Evolutionary conservation across 2,329 filamentous ascomycete species (phyloP), one percentile per base, ranked within the genome.

Genomic region (Fusarium beomiforme): DNA sequence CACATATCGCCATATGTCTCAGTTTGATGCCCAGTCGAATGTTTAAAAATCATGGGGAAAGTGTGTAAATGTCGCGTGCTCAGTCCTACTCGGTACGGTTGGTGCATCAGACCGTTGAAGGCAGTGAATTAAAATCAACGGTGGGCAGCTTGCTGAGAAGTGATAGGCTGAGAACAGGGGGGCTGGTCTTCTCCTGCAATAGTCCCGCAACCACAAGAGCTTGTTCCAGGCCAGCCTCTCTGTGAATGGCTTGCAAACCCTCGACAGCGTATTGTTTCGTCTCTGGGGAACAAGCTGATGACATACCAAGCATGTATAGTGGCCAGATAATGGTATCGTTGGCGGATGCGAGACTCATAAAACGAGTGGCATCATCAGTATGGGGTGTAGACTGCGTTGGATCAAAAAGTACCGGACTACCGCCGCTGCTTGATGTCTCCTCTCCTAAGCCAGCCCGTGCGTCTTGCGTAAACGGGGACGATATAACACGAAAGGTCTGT

Each of bases 251-350:
- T 46, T 80, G 75, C 41, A 87, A 77, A n/a, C 85, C 78, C 21
- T 82, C 81, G 17, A 86, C 76, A 3, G 84, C 82, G 47, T 86
- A 87, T 6, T 79, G 75, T 50, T 81, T 82, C 70, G 82, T 82
- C 50, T 81, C 78, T 6, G 75, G 68, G 2, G 81, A 80, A 64
- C 84, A 86, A 6, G 81, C 82, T 2, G 84, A 83, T 23, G 84
- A 85, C 75, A 85, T 82, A 57, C 85, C 85, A 11, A 85, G 80
- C 14, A 83, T 81, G 59, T 85, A 87, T 6, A 87, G 78, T 8
- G 85, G 85, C 85, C 84, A 86, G 41, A 87, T 81, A 12, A 86
- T 80, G 19, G 83, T 83, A 67, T 85, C 84, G 26, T 84, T 84
- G 2, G 84, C 81, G 12, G 84, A 85, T 1, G 83, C 84, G 10